Evolutionary conservation across 805 yeast species (phyloP).

Genomic region (Nakazawaea sp.): DNA sequence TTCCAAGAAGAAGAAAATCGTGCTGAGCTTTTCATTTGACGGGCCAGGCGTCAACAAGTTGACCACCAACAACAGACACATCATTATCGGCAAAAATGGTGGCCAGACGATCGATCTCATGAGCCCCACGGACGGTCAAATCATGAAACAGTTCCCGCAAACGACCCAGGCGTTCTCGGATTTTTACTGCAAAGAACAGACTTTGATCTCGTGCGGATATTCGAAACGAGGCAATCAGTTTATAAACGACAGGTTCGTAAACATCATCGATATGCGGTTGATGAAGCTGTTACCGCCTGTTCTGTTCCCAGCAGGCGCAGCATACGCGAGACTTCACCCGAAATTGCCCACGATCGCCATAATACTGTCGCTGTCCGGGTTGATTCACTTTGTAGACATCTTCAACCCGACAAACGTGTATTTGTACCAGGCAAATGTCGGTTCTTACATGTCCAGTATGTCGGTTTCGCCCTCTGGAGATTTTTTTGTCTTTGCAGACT

Average conservation of each 20-base stretch:
- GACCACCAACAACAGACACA: constrained; percentile 42
- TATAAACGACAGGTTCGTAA: constrained; percentile 72
- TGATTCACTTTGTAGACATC: constrained; percentile 78
- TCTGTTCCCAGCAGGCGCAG: constrained; percentile 86
- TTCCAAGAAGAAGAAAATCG: constrained; percentile 27
- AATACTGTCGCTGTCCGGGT: constrained; percentile 72
- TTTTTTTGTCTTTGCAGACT: constrained; percentile 63
- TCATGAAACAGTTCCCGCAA: constrained; percentile 48
- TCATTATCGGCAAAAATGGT: constrained; percentile 50
- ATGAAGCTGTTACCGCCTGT: constrained; percentile 71
- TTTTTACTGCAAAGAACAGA: constrained; percentile 57
- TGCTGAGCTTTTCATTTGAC: constrained; percentile 31
- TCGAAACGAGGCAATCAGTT: constrained; percentile 54
- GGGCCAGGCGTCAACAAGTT: constrained; percentile 37
- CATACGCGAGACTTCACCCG: constrained; percentile 80
- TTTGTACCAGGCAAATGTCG: constrained; percentile 60
- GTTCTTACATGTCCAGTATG: constrained; percentile 37
- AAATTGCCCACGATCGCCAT: constrained; percentile 71
- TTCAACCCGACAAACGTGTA: constrained; percentile 65
- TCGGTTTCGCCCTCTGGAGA: constrained; percentile 72
- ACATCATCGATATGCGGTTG: constrained; percentile 71
- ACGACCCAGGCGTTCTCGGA: constrained; percentile 59
- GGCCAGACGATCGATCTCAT: constrained; percentile 62
- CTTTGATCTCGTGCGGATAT: constrained; percentile 76
- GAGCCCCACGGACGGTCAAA: constrained; percentile 43